Conservation (phyloP, 305 asterid species). For the Lippia alba region DNA sequence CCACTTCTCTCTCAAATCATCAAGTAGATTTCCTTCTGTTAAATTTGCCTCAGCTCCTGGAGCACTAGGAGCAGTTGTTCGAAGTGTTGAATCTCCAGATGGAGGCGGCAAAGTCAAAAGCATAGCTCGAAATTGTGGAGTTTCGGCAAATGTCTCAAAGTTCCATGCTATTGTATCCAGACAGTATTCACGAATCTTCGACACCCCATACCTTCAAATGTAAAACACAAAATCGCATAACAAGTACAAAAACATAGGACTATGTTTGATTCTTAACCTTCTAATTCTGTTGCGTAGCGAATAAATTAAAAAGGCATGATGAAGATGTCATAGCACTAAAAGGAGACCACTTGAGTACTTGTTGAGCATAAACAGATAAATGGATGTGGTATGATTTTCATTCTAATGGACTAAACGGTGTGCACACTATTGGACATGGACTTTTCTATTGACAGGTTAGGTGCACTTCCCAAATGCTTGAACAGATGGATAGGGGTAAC, state of each 20-base stretch:
- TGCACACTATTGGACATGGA: neutral
- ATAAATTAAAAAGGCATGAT: neutral
- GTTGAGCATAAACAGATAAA: neutral
- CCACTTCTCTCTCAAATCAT: slow-evolving; percentile 95
- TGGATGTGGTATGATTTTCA: neutral
- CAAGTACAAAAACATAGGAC: neutral
- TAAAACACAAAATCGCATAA: slow-evolving; percentile 7
- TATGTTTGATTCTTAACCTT: neutral
- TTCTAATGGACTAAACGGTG: neutral
- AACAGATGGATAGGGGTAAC: neutral
- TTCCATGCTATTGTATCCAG: slow-evolving; percentile 81
- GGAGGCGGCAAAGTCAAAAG: slow-evolving; percentile 93
- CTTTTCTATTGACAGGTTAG: neutral
- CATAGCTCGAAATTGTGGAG: slow-evolving; percentile 80
- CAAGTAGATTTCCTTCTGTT: slow-evolving; percentile 71
- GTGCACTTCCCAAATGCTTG: slow-evolving; percentile 1
- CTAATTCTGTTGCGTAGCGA: neutral
- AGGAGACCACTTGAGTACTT: slow-evolving; percentile 2
- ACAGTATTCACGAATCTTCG: slow-evolving; percentile 83
- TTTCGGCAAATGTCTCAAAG: slow-evolving; percentile 88
- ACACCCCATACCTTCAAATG: slow-evolving; percentile 77
- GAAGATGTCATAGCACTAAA: neutral
- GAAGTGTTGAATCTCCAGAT: slow-evolving; percentile 81
- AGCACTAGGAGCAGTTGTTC: slow-evolving; percentile 92
- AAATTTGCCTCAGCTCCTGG: slow-evolving; percentile 78